Percentiles rank a stretch among this genome's conserved stretches.
phyloP scores from a whole-genome alignment of 169 alveolate species.

The Plasmodium knowlesi region DNA sequence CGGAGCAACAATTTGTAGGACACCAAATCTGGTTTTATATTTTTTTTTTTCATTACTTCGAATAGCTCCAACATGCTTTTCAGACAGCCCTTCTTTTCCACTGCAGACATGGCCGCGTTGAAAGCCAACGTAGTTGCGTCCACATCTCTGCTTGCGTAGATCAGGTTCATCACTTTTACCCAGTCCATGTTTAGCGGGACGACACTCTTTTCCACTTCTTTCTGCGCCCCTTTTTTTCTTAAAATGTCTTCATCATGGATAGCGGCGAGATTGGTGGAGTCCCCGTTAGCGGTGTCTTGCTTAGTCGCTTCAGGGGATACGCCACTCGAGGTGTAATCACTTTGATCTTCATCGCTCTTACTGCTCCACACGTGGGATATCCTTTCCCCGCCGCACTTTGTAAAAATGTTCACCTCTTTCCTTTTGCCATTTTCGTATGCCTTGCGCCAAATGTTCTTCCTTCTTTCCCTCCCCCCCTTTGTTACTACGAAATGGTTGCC shows the following conservation, averaged over 20 bases:
- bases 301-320: not conserved
- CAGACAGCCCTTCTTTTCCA: conserved; percentile 71
- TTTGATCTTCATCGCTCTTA: not conserved
- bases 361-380: not conserved
- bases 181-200: conserved; percentile 65
- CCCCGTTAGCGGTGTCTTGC: not conserved
- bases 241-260: conserved; percentile 27
- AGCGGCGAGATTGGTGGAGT: not conserved
- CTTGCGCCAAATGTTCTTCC: not conserved
- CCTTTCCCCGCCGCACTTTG: not conserved
- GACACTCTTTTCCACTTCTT: conserved; percentile 55
- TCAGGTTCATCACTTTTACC: conserved; percentile 69
- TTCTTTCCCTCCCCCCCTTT: not conserved
- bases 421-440: not conserved
- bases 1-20: conserved; percentile 52
- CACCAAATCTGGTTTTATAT: conserved; percentile 71
- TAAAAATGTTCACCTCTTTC: not conserved
- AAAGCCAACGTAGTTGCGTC: conserved; percentile 55
- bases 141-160: conserved; percentile 35
- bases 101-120: conserved; percentile 71
- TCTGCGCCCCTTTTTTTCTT: conserved; percentile 6
- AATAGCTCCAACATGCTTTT: conserved; percentile 31
- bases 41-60: conserved; percentile 71
- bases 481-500: not conserved
- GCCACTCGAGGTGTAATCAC: not conserved